Conservation (phyloP, 1,139 yeast genomes). For the Pichia sp. region DNA sequence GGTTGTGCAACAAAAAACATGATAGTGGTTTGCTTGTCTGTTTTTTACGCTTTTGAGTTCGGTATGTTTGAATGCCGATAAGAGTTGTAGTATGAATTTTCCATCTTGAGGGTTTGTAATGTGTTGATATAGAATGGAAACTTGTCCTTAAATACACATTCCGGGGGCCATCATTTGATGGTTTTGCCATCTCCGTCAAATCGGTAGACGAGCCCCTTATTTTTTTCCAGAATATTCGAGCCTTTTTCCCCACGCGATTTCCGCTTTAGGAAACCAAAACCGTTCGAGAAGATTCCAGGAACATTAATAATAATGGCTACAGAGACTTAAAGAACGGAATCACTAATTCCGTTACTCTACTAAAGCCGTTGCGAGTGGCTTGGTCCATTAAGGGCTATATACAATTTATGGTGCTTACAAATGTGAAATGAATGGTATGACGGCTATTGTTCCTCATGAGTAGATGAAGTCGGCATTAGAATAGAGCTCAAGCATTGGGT, state of each 20-base stretch:
- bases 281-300: conserved; percentile 7
- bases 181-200: background rate
- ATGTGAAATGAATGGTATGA: background rate
- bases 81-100: no score
- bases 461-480: conserved; percentile 72
- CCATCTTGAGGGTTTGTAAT: no score
- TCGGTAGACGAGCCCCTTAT: background rate
- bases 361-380: background rate
- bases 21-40: background rate
- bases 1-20: conserved; percentile 15
- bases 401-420: background rate
- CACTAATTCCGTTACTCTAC: background rate
- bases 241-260: background rate
- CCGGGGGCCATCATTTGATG: background rate
- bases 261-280: background rate
- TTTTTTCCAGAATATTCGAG: conserved; percentile 9
- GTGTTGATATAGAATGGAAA: background rate
- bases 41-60: background rate
- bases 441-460: conserved; percentile 8
- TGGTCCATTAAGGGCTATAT: background rate
- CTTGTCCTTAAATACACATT: background rate
- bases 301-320: background rate
- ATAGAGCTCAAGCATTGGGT: conserved; percentile 82
- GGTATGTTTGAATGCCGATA: background rate
- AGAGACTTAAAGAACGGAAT: background rate